Conservation (phyloP, 2,329 filamentous ascomycete genomes). For the Scopulariopsis brevicaulis region DNA sequence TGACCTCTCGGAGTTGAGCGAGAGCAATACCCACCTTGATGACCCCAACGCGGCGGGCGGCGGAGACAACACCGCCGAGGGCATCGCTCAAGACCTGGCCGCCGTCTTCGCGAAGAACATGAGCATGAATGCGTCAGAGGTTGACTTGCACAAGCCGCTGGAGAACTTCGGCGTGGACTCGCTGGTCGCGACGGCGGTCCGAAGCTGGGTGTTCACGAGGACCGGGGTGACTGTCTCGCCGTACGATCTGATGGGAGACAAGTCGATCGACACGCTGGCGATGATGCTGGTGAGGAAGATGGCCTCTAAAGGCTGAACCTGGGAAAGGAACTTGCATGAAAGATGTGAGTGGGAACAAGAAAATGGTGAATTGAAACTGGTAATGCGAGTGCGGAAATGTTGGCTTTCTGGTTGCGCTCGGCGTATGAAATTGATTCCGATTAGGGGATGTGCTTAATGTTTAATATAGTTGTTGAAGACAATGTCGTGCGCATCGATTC, state of each 20-base stretch:
- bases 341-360: background rate
- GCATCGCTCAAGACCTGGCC: constrained; percentile 36
- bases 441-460: too few species aligned
- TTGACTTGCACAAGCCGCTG: constrained; percentile 23
- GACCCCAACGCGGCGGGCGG: background rate
- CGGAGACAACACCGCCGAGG: constrained; percentile 17
- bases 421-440: too few species aligned
- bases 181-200: constrained; percentile 35
- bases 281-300: constrained; percentile 21
- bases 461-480: too few species aligned
- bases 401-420: too few species aligned
- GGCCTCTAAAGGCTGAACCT: background rate
- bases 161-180: constrained; percentile 27
- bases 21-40: too few species aligned
- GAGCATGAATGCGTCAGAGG: constrained; percentile 22
- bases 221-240: constrained; percentile 31
- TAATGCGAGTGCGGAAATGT: background rate
- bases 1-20: background rate
- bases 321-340: background rate
- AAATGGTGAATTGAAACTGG: background rate
- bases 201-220: constrained; percentile 35
- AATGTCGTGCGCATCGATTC: too few species aligned
- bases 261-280: constrained; percentile 25
- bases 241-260: constrained; percentile 33
- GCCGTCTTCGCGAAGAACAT: constrained; percentile 35